Conservation (phyloP, 768 basidiomycete species). For the Inosperma sp. region DNA sequence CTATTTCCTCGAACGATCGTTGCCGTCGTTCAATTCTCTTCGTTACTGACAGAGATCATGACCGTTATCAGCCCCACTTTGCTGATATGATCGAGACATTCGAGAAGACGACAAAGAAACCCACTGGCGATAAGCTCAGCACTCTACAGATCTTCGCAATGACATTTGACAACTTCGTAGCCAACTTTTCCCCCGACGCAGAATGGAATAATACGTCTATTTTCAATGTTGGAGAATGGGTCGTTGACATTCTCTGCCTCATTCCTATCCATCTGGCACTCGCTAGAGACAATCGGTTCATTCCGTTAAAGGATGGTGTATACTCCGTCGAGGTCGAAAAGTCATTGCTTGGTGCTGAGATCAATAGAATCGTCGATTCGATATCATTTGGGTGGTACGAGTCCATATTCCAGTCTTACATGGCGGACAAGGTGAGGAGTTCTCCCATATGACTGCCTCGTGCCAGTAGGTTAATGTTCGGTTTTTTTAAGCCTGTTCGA, state of each 20-base stretch:
- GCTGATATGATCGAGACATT: constrained; percentile 41
- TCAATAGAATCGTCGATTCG: constrained; percentile 51
- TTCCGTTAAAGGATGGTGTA: constrained; percentile 54
- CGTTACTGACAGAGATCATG: constrained; percentile 40
- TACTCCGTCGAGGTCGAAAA: constrained; percentile 47
- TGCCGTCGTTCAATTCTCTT: constrained; percentile 29
- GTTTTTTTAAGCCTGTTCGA: constrained; percentile 44
- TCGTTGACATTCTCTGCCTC: constrained; percentile 54
- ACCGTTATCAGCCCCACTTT: constrained; percentile 40
- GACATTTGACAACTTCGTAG: background rate
- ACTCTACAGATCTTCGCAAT: background rate
- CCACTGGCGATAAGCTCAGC: constrained; percentile 7
- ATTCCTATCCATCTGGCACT: constrained; percentile 64
- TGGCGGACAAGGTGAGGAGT: constrained; percentile 46
- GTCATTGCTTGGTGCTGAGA: constrained; percentile 53
- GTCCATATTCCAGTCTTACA: constrained; percentile 57
- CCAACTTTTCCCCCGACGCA: constrained; percentile 1
- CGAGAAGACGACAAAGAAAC: constrained; percentile 45
- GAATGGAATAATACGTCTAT: constrained; percentile 23
- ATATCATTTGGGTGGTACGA: constrained; percentile 65
- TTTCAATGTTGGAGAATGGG: constrained; percentile 55
- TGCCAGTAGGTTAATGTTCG: background rate
- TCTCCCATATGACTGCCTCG: background rate
- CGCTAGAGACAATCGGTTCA: constrained; percentile 54
- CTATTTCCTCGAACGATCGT: constrained; percentile 32